A percentile compares a stretch with the other conserved stretches of the same genome.
Evolutionary conservation across 192 early-diverging fungal genomes (phyloP).

Genomic region (Umbelopsis sp.): DNA sequence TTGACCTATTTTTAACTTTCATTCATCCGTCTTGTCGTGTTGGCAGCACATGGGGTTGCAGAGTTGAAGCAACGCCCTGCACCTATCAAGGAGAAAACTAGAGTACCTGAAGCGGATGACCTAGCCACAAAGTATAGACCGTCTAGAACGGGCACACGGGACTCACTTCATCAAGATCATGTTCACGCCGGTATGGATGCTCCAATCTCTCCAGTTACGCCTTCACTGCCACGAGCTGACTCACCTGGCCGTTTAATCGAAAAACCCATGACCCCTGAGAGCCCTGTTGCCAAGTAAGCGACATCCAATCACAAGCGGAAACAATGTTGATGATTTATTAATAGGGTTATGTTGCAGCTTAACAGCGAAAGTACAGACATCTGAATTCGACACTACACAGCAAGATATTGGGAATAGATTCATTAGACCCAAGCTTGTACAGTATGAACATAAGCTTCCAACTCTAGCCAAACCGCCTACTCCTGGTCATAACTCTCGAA

Average conservation of each 20-base stretch:
- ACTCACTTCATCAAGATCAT: neutral
- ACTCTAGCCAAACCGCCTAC: slow-evolving; percentile 19
- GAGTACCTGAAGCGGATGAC: neutral
- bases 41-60: slow-evolving; percentile 29
- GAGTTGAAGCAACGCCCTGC: slow-evolving; percentile 31
- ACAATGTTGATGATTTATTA: neutral
- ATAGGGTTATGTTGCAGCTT: neutral
- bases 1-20: no score
- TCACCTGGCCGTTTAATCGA: no score
- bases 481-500: neutral
- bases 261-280: no score
- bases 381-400: neutral
- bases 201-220: neutral
- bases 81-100: neutral
- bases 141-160: neutral
- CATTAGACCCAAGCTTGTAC: neutral
- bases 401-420: neutral
- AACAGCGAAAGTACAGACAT: neutral
- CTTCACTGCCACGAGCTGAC: neutral
- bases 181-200: neutral
- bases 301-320: no score
- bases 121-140: neutral
- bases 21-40: neutral
- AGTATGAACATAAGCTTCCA: slow-evolving; percentile 4
- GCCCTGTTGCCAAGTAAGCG: no score